Evolutionary conservation across 2,329 filamentous ascomycete genomes (phyloP).

Genomic region (Exophiala aquamarina): DNA sequence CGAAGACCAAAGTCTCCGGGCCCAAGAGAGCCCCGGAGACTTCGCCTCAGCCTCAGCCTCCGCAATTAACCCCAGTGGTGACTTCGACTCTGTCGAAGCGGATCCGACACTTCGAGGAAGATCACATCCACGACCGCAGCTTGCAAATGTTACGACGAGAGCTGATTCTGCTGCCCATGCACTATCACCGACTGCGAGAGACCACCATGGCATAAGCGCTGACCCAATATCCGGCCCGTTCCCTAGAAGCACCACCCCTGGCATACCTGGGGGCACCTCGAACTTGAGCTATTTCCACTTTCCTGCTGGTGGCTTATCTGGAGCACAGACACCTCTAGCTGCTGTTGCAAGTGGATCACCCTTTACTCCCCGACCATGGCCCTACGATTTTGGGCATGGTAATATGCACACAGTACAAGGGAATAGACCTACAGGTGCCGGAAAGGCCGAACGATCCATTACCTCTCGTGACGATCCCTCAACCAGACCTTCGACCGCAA

Average conservation of each 20-base stretch:
- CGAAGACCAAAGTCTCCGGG: conserved; percentile 2
- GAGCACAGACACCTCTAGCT: conserved; percentile 49
- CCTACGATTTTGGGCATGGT: conserved; percentile 4
- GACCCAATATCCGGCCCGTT: conserved; percentile 42
- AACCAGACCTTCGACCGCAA: conserved; percentile 45
- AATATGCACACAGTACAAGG: background rate
- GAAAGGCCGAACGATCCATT: conserved; percentile 13
- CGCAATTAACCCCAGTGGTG: background rate
- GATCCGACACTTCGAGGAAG: background rate
- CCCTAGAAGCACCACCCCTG: conserved; percentile 46
- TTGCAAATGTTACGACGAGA: conserved; percentile 34
- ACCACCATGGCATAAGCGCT: conserved; percentile 30
- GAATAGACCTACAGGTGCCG: background rate
- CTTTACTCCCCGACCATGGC: conserved; percentile 35
- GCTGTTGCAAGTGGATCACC: conserved; percentile 45
- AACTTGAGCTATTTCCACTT: conserved; percentile 50
- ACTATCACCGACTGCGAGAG: conserved; percentile 27
- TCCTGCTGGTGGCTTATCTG: conserved; percentile 48
- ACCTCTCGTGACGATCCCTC: conserved; percentile 38
- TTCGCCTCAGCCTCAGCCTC: background rate
- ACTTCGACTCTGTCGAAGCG: background rate
- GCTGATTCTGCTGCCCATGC: conserved; percentile 35
- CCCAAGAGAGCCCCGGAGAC: background rate
- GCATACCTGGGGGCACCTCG: conserved; percentile 50
- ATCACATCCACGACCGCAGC: conserved; percentile 28